These are phyloP conservation scores for Candida tunisiensis DNA, from an alignment of 1,139 yeast species.

Conservation along the genomic window DNA sequence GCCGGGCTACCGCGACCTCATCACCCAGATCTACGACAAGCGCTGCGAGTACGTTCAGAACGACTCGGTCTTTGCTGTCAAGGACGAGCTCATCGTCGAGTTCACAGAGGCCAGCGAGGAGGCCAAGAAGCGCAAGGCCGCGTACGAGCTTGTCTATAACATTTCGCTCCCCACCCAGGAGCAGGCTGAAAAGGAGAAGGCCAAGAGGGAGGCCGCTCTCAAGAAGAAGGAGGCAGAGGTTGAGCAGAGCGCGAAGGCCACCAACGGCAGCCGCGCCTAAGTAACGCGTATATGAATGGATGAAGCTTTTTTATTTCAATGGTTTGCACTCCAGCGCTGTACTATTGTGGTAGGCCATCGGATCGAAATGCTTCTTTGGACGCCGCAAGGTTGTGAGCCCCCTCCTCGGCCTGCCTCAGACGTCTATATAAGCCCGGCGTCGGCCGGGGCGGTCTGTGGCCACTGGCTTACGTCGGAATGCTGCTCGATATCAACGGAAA, in stretches of 20 bases:
- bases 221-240: slow-evolving; percentile 1
- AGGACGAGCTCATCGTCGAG: slow-evolving; percentile 17
- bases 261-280: neutral
- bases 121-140: slow-evolving; percentile 2
- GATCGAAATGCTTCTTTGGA: too few species aligned
- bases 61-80: slow-evolving; percentile 21
- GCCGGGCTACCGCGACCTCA: slow-evolving; percentile 15
- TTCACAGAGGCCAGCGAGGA: slow-evolving; percentile 7
- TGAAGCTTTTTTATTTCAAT: neutral
- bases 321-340: too few species aligned
- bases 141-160: slow-evolving; percentile 2
- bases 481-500: neutral
- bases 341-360: too few species aligned
- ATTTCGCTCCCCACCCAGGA: slow-evolving; percentile 3
- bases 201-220: slow-evolving; percentile 1
- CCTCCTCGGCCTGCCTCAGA: too few species aligned
- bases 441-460: neutral
- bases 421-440: too few species aligned
- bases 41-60: slow-evolving; percentile 14
- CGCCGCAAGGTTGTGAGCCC: too few species aligned
- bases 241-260: neutral
- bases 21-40: slow-evolving; percentile 18
- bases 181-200: slow-evolving; percentile 1
- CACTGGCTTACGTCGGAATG: neutral
- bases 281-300: neutral